Base-by-base conservation (phyloP, 305 asterid genomes). In the Solanum hybrid region DNA sequence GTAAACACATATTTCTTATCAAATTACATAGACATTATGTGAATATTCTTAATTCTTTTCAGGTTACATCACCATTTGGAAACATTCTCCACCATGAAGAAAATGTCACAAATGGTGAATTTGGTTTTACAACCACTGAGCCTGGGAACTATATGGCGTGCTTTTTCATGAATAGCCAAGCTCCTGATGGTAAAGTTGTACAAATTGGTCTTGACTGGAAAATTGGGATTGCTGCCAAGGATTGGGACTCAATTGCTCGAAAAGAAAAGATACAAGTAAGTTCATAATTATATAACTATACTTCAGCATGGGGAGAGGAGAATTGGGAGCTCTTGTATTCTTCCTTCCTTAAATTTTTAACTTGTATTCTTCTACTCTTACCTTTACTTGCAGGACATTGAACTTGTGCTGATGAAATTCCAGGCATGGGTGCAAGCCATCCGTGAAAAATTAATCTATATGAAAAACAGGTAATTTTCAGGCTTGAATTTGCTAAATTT, bases 11-110 rank as follows among this genome's bases (percentile, higher is more conserved):
- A 26, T 40, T 81, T 82, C 82, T 12, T n/a, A 42, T 82, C 37
- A 42, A 81, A 15, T 15, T 38, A n/a, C 37, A 40, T 26, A 24
- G 26, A 78, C 29, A 24, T 12, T 24, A 14, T 8, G 7, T 7
- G 35, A 79, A 38, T 7, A 24, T 38, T 79, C 10, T 17, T 79
- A 27, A 37, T 38, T 38, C 12, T 38, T 79, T 79, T 73, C 78
- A 92, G 92, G 92, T 91, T 27, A 86, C 86, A 87, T 91, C 92
- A 69, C 94, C 94, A 69, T 92, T 72, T 36, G 94, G 91, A 60
- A 86, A 86, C 32, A 71, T 45, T 82, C 81, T 92, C 66, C 90
- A 91, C 77, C 92, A 89, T 80, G 69, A 91, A 79, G 92, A 92
- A 77, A 92, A 92, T 22, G 88, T 88, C 45, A 92, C 92, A 2